Evolutionary conservation across 192 early-diverging fungal species (phyloP).

Genomic region (Gigaspora rosea): DNA sequence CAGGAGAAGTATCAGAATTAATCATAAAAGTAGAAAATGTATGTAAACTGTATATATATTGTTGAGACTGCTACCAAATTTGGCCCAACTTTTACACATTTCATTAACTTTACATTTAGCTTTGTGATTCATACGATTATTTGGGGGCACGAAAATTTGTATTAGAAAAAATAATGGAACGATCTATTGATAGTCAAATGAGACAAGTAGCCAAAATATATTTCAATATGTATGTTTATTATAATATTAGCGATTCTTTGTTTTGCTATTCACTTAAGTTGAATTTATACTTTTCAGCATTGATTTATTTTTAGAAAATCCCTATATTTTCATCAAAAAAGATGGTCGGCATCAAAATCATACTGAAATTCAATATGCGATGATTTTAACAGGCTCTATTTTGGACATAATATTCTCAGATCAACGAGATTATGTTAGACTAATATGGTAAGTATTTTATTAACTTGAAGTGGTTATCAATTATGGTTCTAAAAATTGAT

Average conservation of each 20-base stretch:
- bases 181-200: background rate
- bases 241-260: conserved; percentile 15
- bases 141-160: conserved; percentile 15
- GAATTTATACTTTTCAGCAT: conserved; percentile 1
- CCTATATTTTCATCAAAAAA: conserved; percentile 18
- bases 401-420: conserved; percentile 30
- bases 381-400: conserved; percentile 1
- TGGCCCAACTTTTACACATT: background rate
- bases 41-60: background rate
- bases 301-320: conserved; percentile 29
- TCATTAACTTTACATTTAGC: conserved; percentile 18
- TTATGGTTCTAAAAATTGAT: background rate
- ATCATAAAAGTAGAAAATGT: conserved; percentile 6
- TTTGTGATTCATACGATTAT: no score
- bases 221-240: conserved; percentile 23
- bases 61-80: background rate
- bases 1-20: conserved; percentile 9
- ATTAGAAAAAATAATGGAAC: conserved; percentile 24
- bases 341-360: conserved; percentile 9
- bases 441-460: conserved; percentile 25
- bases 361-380: conserved; percentile 22
- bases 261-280: conserved; percentile 16
- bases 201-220: conserved; percentile 25
- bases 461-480: background rate
- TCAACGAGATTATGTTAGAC: conserved; percentile 17